Base-by-base conservation (phyloP, 305 asterid genomes). In the Rubia peregrina region DNA sequence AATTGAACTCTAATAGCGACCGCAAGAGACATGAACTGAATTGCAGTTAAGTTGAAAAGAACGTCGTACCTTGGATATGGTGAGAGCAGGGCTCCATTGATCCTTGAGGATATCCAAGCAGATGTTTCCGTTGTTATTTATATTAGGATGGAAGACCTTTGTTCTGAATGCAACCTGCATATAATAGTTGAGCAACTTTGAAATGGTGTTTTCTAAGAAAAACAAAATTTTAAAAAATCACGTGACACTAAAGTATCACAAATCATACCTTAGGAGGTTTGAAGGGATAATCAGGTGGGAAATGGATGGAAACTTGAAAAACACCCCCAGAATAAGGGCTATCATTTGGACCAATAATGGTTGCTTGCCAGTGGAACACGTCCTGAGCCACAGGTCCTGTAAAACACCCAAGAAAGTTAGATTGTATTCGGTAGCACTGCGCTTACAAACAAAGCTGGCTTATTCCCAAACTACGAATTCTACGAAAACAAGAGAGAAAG, bases 81-180 rank as follows among this genome's bases (percentile, higher is more conserved):
- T 91, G 76, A 91, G 96, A 62, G 98, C 98, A 59, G 98, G 98
- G 77, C 96, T 89, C 98, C 98, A 91, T 69, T 91, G 98, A 78
- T 91, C 96, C 82, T 89, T 91, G 60, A 91, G 95, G 64, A 91
- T 89, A 59, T 91, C 98, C 78, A 89, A 82, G 81, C 96, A 91
- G 73, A 89, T 91, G 68, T 89, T 91, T 53, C 98, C 96, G 69
- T 88, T 91, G 74, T 88, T 89, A 79, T 89, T 89, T 24, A 91
- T 88, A 76, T 91, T 91, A 19, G 97, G 97, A 83, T 91, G 97
- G 79, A 87, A 87, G 2, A 91, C 97, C 78, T 83, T 91, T 17
- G 98, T 91, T 85, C 98, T 86, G 78, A 89, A 91, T 56, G 96
- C 94, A 21, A 89, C 95, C 97, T 91, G 85, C 17, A 80, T 17